These are phyloP conservation scores for Septoria linicola DNA, from an alignment of 2,329 filamentous ascomycete species.

Conservation along the genomic window DNA sequence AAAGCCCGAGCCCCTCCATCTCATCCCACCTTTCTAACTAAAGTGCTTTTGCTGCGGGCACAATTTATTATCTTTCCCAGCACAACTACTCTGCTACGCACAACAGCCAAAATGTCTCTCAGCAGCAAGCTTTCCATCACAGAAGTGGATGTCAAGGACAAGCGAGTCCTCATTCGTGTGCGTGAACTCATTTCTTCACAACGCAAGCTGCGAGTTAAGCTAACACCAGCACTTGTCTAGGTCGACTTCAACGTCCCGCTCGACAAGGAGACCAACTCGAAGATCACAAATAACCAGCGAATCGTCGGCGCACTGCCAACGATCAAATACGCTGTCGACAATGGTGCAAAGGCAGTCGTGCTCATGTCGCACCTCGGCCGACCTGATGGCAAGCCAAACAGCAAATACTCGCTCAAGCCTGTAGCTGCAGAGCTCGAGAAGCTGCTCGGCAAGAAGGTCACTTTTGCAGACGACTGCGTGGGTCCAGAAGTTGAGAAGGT, in stretches of 20 bases:
- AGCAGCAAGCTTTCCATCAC: constrained; percentile 97
- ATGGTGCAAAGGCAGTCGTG: constrained; percentile 65
- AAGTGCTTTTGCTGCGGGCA: background rate
- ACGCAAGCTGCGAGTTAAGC: background rate
- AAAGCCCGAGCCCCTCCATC: no score
- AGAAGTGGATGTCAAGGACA: constrained; percentile 95
- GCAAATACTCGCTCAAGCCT: constrained; percentile 93
- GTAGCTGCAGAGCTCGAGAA: constrained; percentile 77
- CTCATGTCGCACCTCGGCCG: constrained; percentile 99
- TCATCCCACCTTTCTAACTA: no score
- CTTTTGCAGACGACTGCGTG: constrained; percentile 86
- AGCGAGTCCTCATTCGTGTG: constrained; percentile 95
- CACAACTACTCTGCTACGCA: background rate
- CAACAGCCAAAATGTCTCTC: constrained; percentile 74
- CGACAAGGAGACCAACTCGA: constrained; percentile 71
- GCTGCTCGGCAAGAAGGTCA: constrained; percentile 76
- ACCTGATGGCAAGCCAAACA: constrained; percentile 82
- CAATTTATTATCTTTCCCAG: background rate
- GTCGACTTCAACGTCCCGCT: constrained; percentile 99
- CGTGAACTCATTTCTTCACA: constrained; percentile 1
- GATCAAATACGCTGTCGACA: constrained; percentile 43
- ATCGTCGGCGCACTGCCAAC: constrained; percentile 76
- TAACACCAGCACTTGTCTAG: constrained; percentile 47
- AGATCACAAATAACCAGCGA: constrained; percentile 97
- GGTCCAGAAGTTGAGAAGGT: constrained; percentile 86